A percentile compares a stretch with the other conserved stretches of the same genome.
Conservation (phyloP, 148 eudicot genomes). For the Camellia japonica region DNA sequence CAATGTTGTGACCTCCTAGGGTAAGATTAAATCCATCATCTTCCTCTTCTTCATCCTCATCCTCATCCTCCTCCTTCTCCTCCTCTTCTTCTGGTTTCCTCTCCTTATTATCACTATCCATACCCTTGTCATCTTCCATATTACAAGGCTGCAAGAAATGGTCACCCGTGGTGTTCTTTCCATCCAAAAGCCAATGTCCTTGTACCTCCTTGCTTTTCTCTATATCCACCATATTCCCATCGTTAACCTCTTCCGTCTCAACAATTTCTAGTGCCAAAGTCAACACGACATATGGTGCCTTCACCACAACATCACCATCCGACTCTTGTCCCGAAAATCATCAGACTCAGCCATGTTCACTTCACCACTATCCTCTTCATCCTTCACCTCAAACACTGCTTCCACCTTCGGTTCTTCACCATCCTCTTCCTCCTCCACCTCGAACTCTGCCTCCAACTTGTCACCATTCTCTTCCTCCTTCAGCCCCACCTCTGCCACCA, state of each 20-base stretch:
- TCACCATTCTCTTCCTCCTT: no score
- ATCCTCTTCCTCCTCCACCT: no score
- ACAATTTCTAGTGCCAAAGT: slow-evolving; percentile 36
- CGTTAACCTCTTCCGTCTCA: slow-evolving; percentile 37
- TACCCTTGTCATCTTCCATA: slow-evolving; percentile 21
- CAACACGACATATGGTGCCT: slow-evolving; percentile 38
- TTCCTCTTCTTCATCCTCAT: slow-evolving; percentile 38
- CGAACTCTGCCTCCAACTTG: no score
- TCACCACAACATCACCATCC: slow-evolving; percentile 10
- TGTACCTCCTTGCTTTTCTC: slow-evolving; percentile 41
- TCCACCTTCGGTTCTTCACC: slow-evolving; percentile 7
- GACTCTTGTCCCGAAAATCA: slow-evolving; percentile 15
- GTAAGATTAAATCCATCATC: slow-evolving; percentile 34
- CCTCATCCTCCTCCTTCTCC: slow-evolving; percentile 26
- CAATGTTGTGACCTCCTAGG: slow-evolving; percentile 34
- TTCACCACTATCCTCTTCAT: slow-evolving; percentile 26
- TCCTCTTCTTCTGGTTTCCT: slow-evolving; percentile 30
- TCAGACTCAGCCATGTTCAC: slow-evolving; percentile 36
- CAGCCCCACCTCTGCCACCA: no score
- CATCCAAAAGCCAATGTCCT: slow-evolving; percentile 41
- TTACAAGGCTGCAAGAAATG: slow-evolving; percentile 51
- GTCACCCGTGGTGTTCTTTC: slow-evolving; percentile 27
- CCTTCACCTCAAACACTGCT: slow-evolving; percentile 22
- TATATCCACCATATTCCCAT: slow-evolving; percentile 41
- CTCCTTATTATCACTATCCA: slow-evolving; percentile 30